Evolutionary conservation across 768 basidiomycete genomes (phyloP), one percentile per base, ranked within the genome.

Genomic region (Calocybe gangraenosa): DNA sequence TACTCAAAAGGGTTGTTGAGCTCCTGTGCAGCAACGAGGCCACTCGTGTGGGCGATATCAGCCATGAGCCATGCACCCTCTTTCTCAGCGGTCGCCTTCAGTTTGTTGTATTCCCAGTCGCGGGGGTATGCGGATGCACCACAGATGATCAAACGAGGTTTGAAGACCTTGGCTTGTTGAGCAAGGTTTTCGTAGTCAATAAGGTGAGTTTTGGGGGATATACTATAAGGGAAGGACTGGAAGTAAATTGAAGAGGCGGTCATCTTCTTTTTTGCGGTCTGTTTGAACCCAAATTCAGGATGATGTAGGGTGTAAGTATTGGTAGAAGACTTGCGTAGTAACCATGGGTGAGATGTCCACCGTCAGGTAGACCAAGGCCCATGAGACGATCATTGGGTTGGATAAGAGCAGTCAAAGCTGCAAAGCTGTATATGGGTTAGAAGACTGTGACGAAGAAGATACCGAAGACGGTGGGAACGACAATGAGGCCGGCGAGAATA

Each of bases 241-340:
- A 98, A 99, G 76, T 98, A 98, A 72, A 99, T 97, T 15, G 96
- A 98, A 18, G 95, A 98, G 28, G 96, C 92, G 25, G 96, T 97
- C 84, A 99, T 98, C 71, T 99, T 98, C 78, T 97, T 96, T 75
- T 98, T 98, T 48, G 92, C 91, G 46, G 92, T 95, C 88, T 91
- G 56, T 32, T 40, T 5, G 5, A 28, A 28, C n/a, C n/a, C 46
- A 51, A 37, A 13, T 20, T 25, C 34, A 46, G 41, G 47, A 39
- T 30, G 37, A 25, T 34, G 48, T 47, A 15, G 53, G 32, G 34
- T 49, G 15, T 49, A 43, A 32, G 32, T n/a, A n/a, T 21, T 25
- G 43, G 36, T 7, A 21, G 37, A 42, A 7, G 32, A 35, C 82
- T 55, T 59, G 89, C 87, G 69, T 94, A 99, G 75, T 95, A 95